These are phyloP conservation scores for Fusarium liriodendri DNA, from an alignment of 2,329 filamentous ascomycete species.

Conservation along the genomic window DNA sequence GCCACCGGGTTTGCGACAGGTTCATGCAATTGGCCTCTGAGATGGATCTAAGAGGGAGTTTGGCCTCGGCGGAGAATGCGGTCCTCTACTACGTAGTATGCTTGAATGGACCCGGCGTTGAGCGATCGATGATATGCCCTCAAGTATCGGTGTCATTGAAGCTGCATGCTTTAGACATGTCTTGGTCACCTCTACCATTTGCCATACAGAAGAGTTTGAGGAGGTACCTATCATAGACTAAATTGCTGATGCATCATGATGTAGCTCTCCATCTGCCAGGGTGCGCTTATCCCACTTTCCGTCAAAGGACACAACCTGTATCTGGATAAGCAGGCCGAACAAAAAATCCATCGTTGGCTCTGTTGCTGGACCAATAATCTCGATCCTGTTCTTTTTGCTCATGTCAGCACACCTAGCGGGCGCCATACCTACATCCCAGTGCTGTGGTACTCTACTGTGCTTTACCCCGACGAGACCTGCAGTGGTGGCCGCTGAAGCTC, in stretches of 20 bases:
- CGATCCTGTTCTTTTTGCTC: background rate
- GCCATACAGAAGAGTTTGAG: background rate
- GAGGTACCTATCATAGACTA: background rate
- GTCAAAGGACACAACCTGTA: background rate
- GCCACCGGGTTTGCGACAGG: slow-evolving; percentile 8
- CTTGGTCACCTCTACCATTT: background rate
- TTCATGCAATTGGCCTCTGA: slow-evolving; percentile 32
- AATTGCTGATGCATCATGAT: background rate
- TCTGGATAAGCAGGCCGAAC: background rate
- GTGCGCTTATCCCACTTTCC: background rate
- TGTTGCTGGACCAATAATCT: background rate
- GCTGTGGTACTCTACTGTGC: background rate
- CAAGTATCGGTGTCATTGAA: background rate
- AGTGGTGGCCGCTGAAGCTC: slow-evolving; percentile 2
- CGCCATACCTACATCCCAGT: background rate
- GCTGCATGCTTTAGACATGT: background rate
- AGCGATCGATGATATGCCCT: background rate
- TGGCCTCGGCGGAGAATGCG: background rate
- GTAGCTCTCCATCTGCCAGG: background rate
- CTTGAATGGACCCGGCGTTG: background rate
- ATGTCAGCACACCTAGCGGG: background rate
- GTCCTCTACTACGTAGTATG: background rate
- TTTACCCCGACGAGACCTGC: background rate
- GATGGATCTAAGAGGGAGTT: slow-evolving; percentile 11
- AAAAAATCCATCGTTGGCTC: background rate